Conservation (phyloP, 257 asterid species). For the Oldenlandia corymbosa region DNA sequence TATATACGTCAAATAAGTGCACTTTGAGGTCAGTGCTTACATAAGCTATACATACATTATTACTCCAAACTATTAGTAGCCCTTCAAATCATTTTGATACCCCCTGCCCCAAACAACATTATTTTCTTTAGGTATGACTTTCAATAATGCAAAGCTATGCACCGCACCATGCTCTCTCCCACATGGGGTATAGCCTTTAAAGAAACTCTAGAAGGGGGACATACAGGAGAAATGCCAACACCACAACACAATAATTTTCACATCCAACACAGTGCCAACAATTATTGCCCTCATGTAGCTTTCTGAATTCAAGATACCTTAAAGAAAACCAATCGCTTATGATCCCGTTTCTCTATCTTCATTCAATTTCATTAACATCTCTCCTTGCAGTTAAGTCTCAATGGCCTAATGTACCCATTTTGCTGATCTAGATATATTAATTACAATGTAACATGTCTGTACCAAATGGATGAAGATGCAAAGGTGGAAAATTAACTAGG, state of each 20-base stretch:
- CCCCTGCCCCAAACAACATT: neutral
- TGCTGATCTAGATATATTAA: no score
- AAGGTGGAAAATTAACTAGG: conserved; percentile 6
- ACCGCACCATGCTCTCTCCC: no score
- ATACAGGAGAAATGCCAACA: neutral
- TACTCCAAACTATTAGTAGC: neutral
- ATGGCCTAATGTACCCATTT: no score
- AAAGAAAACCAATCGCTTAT: neutral
- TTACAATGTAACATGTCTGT: no score
- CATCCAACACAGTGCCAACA: conserved; percentile 3
- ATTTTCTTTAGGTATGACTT: neutral
- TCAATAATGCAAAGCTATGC: conserved; percentile 15
- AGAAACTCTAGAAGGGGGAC: neutral
- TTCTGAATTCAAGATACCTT: neutral
- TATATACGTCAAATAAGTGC: no score
- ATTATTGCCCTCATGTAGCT: conserved; percentile 11
- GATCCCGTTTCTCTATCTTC: neutral
- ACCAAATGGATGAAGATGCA: conserved; percentile 2
- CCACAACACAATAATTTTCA: neutral
- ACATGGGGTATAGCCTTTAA: conserved; percentile 9
- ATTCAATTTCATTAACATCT: neutral
- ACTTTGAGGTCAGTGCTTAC: conserved; percentile 9
- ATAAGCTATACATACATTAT: neutral
- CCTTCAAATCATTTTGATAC: conserved; percentile 5
- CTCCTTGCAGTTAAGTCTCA: neutral